These are phyloP conservation scores for Metschnikowia sp. DNA, from an alignment of 805 yeast genomes.

Conservation along the genomic window DNA sequence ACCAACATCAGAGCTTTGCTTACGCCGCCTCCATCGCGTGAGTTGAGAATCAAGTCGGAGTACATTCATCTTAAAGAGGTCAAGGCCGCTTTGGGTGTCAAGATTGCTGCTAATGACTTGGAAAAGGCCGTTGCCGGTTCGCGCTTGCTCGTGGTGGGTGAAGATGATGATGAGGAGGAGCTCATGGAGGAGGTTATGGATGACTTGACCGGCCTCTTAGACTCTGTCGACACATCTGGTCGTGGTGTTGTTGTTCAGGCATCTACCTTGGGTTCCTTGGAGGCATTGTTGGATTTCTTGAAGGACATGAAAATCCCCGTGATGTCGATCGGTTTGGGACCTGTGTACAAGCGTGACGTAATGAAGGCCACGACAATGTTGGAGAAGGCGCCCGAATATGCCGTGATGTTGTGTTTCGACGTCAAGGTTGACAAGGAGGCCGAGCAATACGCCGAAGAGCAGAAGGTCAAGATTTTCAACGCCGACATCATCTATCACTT, in stretches of 20 bases:
- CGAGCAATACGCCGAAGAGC: conserved; percentile 94
- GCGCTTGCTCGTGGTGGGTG: conserved; percentile 88
- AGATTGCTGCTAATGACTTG: conserved; percentile 95
- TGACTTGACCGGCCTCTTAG: conserved; percentile 90
- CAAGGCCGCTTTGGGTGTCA: conserved; percentile 98
- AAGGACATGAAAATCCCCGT: conserved; percentile 99
- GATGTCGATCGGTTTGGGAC: conserved; percentile 97
- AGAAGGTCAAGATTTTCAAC: conserved; percentile 85
- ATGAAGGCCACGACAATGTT: conserved; percentile 97
- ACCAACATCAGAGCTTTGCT: conserved; percentile 92
- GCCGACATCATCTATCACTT: conserved; percentile 96
- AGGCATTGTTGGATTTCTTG: conserved; percentile 93
- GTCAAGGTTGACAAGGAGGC: conserved; percentile 97
- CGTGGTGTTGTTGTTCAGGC: conserved; percentile 98
- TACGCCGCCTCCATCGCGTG: conserved; percentile 97
- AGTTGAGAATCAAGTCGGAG: conserved; percentile 93
- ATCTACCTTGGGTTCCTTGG: conserved; percentile 95
- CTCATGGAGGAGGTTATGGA: conserved; percentile 98
- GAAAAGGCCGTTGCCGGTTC: conserved; percentile 99
- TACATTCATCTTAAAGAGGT: conserved; percentile 96
- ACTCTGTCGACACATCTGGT: conserved; percentile 92
- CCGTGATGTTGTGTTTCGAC: conserved; percentile 98
- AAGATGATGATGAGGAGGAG: conserved; percentile 97
- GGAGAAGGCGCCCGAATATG: conserved; percentile 91
- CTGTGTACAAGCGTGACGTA: conserved; percentile 96